These are phyloP conservation scores for Xylariaceae sp. DNA, from an alignment of 2,329 filamentous ascomycete species.

Conservation along the genomic window DNA sequence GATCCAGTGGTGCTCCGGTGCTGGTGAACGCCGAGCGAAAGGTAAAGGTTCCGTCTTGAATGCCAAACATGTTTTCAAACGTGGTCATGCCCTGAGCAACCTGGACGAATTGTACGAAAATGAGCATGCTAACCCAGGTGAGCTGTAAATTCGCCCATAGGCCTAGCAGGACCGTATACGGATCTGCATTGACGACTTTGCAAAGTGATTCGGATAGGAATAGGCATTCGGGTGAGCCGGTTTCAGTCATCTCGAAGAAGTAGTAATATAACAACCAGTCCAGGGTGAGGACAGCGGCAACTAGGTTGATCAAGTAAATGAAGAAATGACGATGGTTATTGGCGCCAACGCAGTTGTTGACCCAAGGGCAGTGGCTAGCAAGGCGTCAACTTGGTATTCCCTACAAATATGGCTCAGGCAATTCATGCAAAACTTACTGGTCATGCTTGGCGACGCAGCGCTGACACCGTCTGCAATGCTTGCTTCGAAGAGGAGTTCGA, in stretches of 20 bases:
- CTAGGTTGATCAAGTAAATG: constrained; percentile 75
- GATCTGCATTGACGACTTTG: constrained; percentile 69
- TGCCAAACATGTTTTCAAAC: constrained; percentile 89
- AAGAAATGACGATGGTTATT: constrained; percentile 98
- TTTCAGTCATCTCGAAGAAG: constrained; percentile 52
- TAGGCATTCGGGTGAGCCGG: constrained; percentile 57
- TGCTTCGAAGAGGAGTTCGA: constrained; percentile 83
- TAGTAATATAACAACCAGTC: constrained; percentile 70
- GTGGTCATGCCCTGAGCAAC: constrained; percentile 91
- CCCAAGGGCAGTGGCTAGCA: constrained; percentile 87
- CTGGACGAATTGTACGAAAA: constrained; percentile 89
- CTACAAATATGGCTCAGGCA: neutral
- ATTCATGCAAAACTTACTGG: constrained; percentile 59
- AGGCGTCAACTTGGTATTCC: constrained; percentile 21
- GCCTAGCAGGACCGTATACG: constrained; percentile 74
- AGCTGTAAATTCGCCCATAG: constrained; percentile 80
- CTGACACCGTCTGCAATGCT: constrained; percentile 87
- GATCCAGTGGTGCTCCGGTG: constrained; percentile 65
- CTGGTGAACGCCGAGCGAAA: constrained; percentile 73
- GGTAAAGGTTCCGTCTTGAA: constrained; percentile 53
- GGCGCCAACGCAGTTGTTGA: constrained; percentile 90
- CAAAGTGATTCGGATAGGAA: constrained; percentile 72
- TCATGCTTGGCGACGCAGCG: constrained; percentile 95
- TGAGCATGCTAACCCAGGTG: constrained; percentile 94
- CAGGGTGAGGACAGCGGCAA: constrained; percentile 66